These are phyloP conservation scores for Schwanniomyces sp. DNA, from an alignment of 805 yeast genomes.

Conservation along the genomic window DNA sequence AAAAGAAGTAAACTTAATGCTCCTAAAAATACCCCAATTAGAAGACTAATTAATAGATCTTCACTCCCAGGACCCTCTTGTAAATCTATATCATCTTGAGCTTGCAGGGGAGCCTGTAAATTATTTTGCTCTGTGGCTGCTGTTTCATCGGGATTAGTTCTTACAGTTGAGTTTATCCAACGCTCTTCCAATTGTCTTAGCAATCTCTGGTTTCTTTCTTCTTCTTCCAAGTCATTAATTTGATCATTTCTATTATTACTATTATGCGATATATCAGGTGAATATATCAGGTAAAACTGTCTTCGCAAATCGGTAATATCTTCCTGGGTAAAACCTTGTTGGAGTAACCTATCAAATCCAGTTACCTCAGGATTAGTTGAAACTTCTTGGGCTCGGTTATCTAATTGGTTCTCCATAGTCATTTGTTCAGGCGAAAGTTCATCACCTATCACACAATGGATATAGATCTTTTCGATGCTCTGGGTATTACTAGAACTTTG, in stretches of 20 bases:
- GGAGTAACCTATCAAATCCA: conserved; percentile 82
- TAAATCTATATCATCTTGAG: conserved; percentile 20
- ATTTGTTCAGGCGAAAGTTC: conserved; percentile 55
- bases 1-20: conserved; percentile 61
- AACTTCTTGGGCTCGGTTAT: conserved; percentile 47
- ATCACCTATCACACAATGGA: conserved; percentile 82
- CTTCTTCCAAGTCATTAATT: conserved; percentile 41
- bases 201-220: conserved; percentile 37
- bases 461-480: conserved; percentile 43
- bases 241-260: conserved; percentile 14
- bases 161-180: conserved; percentile 82
- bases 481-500: conserved; percentile 3
- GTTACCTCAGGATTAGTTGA: conserved; percentile 65
- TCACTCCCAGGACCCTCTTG: conserved; percentile 46
- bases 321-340: conserved; percentile 79
- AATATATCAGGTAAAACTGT: conserved; percentile 74
- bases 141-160: conserved; percentile 21
- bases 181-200: conserved; percentile 74
- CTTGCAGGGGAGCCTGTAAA: conserved; percentile 11
- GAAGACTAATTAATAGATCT: conserved; percentile 67
- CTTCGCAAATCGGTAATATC: conserved; percentile 71
- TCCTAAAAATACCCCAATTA: conserved; percentile 77
- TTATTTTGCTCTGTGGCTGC: conserved; percentile 7
- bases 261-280: conserved; percentile 30
- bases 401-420: conserved; percentile 57